Percentiles rank a stretch among this genome's conserved stretches.
These are phyloP conservation scores for Eragrostis tef DNA, from an alignment of 202 grass and related monocot species.

Conservation along the genomic window DNA sequence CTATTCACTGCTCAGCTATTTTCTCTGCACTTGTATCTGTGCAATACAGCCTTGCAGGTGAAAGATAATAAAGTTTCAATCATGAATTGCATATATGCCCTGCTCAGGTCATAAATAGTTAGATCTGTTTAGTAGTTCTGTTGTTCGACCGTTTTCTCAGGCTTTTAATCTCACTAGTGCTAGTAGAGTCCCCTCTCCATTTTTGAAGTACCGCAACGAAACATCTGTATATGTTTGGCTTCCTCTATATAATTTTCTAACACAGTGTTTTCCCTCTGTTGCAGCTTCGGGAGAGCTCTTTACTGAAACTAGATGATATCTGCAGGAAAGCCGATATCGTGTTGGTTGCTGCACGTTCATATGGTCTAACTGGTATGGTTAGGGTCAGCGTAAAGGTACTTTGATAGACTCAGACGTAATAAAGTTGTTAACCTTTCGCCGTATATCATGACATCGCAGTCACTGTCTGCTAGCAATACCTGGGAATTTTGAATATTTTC, in stretches of 20 bases:
- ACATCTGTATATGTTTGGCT: background rate
- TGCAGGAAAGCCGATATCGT: constrained; percentile 74
- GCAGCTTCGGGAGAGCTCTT: constrained; percentile 76
- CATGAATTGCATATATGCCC: background rate
- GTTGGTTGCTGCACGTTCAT: constrained; percentile 85
- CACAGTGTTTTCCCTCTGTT: constrained; percentile 15
- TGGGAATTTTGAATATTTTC: background rate
- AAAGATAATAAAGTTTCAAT: background rate
- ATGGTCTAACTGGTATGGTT: constrained; percentile 90
- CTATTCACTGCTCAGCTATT: background rate
- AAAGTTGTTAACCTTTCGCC: constrained; percentile 1
- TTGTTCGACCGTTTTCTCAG: background rate
- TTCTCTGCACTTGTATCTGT: background rate
- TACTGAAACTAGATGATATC: constrained; percentile 87
- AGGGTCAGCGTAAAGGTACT: constrained; percentile 88
- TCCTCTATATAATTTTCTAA: constrained; percentile 30
- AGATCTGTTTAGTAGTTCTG: background rate
- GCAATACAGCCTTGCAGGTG: background rate
- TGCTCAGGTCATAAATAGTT: background rate
- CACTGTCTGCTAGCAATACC: background rate
- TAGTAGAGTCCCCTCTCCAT: background rate
- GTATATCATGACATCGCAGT: background rate
- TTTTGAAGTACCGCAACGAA: constrained; percentile 9
- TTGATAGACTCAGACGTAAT: background rate
- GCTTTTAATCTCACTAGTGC: constrained; percentile 14